Evolutionary conservation across 257 asterid species (phyloP).

Genomic region (Solanum peruvianum): DNA sequence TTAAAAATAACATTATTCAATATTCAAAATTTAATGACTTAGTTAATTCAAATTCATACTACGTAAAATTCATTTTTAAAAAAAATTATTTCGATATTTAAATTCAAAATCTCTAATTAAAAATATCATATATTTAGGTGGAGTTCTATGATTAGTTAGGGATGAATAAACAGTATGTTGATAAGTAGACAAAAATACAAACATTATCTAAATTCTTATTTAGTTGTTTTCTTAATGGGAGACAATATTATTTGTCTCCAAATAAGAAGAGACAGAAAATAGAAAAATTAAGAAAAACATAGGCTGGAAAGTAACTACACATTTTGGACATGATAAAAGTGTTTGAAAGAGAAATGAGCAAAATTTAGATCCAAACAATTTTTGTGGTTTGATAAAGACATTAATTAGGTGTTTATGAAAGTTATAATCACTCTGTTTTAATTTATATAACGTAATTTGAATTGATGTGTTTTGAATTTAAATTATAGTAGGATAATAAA

Average conservation of each 20-base stretch:
- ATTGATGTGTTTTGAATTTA: neutral
- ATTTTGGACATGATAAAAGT: neutral
- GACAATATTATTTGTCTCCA: neutral
- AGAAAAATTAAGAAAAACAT: neutral
- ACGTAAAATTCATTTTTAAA: neutral
- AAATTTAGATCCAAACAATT: neutral
- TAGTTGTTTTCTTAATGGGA: neutral
- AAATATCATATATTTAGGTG: neutral
- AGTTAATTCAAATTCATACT: neutral
- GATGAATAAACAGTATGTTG: neutral
- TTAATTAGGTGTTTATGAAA: neutral
- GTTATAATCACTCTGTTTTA: neutral
- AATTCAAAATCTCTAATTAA: neutral
- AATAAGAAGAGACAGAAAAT: neutral
- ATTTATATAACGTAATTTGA: neutral
- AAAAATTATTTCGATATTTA: neutral
- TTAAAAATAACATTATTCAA: neutral
- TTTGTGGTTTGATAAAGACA: neutral
- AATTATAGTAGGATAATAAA: neutral
- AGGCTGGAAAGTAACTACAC: neutral
- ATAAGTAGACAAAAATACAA: neutral
- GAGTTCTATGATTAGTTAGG: neutral
- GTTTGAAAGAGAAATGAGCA: neutral
- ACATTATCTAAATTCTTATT: neutral
- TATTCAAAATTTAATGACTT: neutral